phyloP scores from a whole-genome alignment of 768 basidiomycete genomes.

The Termitomyces sp. region DNA sequence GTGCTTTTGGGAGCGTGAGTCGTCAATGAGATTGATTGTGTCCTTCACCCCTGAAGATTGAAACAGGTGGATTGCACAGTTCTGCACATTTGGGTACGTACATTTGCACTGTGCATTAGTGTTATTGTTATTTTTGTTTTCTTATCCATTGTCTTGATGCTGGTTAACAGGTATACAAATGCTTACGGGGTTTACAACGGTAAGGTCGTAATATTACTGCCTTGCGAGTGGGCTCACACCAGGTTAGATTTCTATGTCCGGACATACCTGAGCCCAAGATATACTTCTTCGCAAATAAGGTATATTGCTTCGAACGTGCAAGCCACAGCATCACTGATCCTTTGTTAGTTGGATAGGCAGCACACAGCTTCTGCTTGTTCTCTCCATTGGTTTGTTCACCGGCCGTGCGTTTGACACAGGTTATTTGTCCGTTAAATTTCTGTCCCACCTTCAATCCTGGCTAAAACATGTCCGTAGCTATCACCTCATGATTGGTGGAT shows the following conservation, averaged over 20 bases:
- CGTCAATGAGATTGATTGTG: not conserved
- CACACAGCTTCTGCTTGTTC: slow-evolving; percentile 17
- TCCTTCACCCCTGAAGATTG: not conserved
- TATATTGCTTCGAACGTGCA: not conserved
- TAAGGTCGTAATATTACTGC: not conserved
- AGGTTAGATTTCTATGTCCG: slow-evolving; percentile 20
- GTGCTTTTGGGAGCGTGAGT: slow-evolving; percentile 21
- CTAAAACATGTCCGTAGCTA: slow-evolving; percentile 12
- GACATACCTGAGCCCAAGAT: slow-evolving; percentile 13
- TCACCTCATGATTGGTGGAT: slow-evolving; percentile 22
- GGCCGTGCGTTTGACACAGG: slow-evolving; percentile 21
- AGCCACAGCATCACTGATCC: not conserved
- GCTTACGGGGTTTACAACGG: slow-evolving; percentile 20
- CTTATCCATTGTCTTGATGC: not conserved
- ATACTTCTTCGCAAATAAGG: slow-evolving; percentile 22
- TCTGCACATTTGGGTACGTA: slow-evolving; percentile 20
- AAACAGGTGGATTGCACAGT: slow-evolving; percentile 17
- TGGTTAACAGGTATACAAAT: slow-evolving; percentile 15
- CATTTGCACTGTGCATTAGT: not conserved
- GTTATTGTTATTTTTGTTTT: not conserved
- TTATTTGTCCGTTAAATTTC: slow-evolving; percentile 16
- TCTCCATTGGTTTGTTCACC: slow-evolving; percentile 18
- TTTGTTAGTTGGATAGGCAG: slow-evolving; percentile 23
- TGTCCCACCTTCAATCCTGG: too few relatives aligned
- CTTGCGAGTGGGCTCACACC: not conserved